Percentiles rank a stretch among this genome's conserved stretches.
Evolutionary conservation across 164 flowering plant species (phyloP).

Genomic region (Santalum album): DNA sequence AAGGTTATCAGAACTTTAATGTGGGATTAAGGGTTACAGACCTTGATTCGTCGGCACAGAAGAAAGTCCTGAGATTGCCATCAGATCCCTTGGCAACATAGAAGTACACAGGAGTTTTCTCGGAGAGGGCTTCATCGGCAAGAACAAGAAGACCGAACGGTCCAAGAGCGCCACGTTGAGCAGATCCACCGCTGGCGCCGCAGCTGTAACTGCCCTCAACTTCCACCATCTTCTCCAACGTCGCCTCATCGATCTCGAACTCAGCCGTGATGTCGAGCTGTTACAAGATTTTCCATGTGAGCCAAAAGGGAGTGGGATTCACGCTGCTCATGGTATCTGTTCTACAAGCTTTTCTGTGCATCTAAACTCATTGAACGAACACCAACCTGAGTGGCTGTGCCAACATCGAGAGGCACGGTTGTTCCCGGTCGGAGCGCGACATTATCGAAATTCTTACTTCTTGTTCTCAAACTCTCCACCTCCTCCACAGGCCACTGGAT

Average conservation of each 20-base stretch:
- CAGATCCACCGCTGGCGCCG: conserved; percentile 47
- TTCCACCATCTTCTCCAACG: conserved; percentile 25
- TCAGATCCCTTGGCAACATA: conserved; percentile 49
- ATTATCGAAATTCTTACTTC: conserved; percentile 20
- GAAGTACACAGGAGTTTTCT: conserved; percentile 80
- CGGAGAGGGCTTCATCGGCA: conserved; percentile 39
- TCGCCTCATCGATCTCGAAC: conserved; percentile 47
- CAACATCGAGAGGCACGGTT: conserved; percentile 42
- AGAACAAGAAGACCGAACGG: conserved; percentile 84
- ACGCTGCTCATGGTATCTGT: no score
- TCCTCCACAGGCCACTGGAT: conserved; percentile 86
- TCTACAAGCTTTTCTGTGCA: no score
- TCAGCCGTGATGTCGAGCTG: conserved; percentile 76
- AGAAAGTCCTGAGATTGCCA: conserved; percentile 48
- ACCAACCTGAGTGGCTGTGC: conserved; percentile 40
- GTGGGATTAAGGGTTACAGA: conserved; percentile 4
- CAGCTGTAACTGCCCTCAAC: conserved; percentile 42
- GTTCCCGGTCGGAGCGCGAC: conserved; percentile 44
- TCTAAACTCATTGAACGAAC: no score
- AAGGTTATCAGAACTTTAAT: no score
- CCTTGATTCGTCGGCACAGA: conserved; percentile 76
- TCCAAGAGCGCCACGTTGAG: conserved; percentile 56
- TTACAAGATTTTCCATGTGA: background rate
- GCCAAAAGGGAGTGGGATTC: no score
- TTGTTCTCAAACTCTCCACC: conserved; percentile 53